These are phyloP conservation scores for Syzygium grande DNA, from an alignment of 345 rosid genomes.

Conservation along the genomic window DNA sequence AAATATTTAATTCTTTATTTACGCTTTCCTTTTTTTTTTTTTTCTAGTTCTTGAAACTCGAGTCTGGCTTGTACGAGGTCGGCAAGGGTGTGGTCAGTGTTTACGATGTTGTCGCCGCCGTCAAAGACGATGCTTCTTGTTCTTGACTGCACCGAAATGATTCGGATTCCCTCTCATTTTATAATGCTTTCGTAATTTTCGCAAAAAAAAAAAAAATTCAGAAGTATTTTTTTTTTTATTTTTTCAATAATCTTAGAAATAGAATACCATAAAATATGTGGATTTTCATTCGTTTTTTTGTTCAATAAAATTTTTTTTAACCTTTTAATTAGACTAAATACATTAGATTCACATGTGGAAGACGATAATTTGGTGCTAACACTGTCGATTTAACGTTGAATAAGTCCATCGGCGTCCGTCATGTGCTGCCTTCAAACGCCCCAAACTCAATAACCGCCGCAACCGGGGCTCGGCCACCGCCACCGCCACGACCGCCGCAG, in stretches of 20 bases:
- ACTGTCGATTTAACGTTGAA: no score
- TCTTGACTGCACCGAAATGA: not conserved
- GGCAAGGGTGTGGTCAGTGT: not conserved
- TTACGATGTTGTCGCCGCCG: not conserved
- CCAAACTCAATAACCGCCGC: not conserved
- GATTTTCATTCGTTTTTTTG: not conserved
- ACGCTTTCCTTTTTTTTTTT: not conserved
- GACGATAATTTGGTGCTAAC: not conserved
- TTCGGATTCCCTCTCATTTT: not conserved
- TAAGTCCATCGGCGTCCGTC: fast-evolving
- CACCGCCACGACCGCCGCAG: not conserved
- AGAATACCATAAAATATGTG: not conserved
- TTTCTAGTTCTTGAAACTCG: not conserved
- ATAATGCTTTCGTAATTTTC: not conserved
- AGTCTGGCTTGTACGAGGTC: not conserved
- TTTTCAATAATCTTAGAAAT: not conserved
- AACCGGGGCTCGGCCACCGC: not conserved
- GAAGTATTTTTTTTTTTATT: no score
- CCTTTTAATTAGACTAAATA: not conserved
- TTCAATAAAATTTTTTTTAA: not conserved
- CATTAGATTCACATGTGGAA: not conserved
- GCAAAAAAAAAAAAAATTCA: not conserved
- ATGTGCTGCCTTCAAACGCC: not conserved
- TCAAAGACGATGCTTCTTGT: not conserved
- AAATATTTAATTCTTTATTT: not conserved